Evolutionary conservation across 148 eudicot genomes (phyloP), one percentile per base, ranked within the genome.

Genomic region (Camellia sinensis): DNA sequence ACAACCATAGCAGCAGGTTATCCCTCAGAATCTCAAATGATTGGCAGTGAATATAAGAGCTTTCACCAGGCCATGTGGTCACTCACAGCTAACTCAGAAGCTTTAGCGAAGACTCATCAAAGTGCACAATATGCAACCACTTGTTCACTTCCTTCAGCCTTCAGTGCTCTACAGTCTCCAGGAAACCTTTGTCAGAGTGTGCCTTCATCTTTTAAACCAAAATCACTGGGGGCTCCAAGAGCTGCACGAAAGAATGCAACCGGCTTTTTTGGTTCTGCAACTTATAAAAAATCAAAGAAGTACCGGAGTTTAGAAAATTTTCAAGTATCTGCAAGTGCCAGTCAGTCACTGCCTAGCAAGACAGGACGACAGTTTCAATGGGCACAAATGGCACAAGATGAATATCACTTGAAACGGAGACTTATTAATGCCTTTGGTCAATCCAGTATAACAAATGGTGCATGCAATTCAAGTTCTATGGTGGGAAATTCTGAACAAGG

Each of bases 341-440:
- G 44, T 66, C 69, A 66, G 17, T 66, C 17, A 13, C 69, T 66
- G 37, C 69, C 69, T 66, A 29, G 15, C 69, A 66, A 8, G 69
- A 37, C 40, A 3, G 40, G 7, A 37, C 12, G 69, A 37, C 17
- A 29, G 10, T 66, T 66, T 37, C 8, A 13, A 66, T 11, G 69
- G 69, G 41, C 37, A 21, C 41, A 64, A 64, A 21, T 64, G 67
- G 69, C 69, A 11, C 69, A 66, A 66, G 69, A 37, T 66, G 69
- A 68, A 43, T 17, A 43, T 50, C 3, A 50, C 52, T 43, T 68
- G 52, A 68, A 68, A 43, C n/a, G 72, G 50, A 41, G 6, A 5
- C 50, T 41, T 43, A 1, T 9, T 43, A 43, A 68, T 17, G 50
- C 72, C 5, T 68, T 68, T 68, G 72, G 21, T 43, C 50, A 41